phyloP scores from a whole-genome alignment of 345 rosid species.

The Citrus medica region DNA sequence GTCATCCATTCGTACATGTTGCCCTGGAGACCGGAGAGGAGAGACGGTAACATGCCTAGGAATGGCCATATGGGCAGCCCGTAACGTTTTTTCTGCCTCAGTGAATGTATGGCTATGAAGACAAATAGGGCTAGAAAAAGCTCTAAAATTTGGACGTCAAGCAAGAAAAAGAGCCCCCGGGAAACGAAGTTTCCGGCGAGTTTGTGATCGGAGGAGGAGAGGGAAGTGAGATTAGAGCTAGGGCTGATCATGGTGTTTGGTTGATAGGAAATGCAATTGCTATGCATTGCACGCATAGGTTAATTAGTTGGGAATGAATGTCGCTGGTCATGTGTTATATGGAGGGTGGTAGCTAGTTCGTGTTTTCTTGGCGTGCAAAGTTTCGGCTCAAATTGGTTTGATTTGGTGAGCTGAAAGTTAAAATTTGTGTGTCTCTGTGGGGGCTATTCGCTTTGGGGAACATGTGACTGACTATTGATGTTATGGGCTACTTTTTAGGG shows the following conservation, averaged over 20 bases:
- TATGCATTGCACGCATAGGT: slow-evolving; percentile 14
- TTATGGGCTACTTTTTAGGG: slow-evolving; percentile 16
- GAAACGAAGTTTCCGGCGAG: slow-evolving; percentile 5
- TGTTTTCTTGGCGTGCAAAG: slow-evolving; percentile 50
- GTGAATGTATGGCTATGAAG: slow-evolving; percentile 44
- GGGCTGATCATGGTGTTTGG: slow-evolving; percentile 40
- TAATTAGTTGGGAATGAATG: not conserved
- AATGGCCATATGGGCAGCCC: slow-evolving; percentile 83
- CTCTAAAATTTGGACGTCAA: slow-evolving; percentile 49
- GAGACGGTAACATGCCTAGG: slow-evolving; percentile 90
- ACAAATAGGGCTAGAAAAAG: slow-evolving; percentile 46
- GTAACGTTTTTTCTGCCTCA: slow-evolving; percentile 45
- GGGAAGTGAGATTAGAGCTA: slow-evolving; percentile 32
- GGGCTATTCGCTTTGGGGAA: not conserved
- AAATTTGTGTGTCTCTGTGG: slow-evolving; percentile 4
- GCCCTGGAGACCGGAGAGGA: slow-evolving; percentile 37
- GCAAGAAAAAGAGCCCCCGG: slow-evolving; percentile 35
- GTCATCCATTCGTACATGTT: slow-evolving; percentile 80
- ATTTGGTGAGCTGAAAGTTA: slow-evolving; percentile 79
- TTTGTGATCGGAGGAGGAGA: slow-evolving; percentile 12
- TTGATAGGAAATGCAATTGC: slow-evolving; percentile 19
- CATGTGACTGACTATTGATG: slow-evolving; percentile 3
- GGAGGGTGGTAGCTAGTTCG: not conserved
- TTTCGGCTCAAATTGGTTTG: slow-evolving; percentile 50
- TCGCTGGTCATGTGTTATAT: slow-evolving; percentile 22